Evolutionary conservation across 2,329 filamentous ascomycete species (phyloP).

Genomic region (Nigrograna mackinnonii): DNA sequence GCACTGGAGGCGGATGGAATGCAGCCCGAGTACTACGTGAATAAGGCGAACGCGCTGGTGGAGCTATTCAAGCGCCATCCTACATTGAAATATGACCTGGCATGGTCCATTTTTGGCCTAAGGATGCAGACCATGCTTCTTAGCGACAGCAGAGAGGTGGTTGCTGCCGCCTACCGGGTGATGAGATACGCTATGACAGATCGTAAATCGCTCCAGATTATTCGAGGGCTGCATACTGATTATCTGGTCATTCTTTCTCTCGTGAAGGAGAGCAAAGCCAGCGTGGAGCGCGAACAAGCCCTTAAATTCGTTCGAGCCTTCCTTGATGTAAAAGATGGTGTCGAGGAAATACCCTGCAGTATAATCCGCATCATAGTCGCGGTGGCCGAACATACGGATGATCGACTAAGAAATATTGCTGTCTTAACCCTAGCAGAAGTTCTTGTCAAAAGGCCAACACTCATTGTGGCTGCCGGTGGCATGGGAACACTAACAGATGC

Average conservation of each 20-base stretch:
- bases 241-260: slow-evolving; percentile 89
- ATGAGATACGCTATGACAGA: slow-evolving; percentile 95
- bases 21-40: slow-evolving; percentile 93
- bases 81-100: slow-evolving; percentile 92
- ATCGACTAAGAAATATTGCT: slow-evolving; percentile 86
- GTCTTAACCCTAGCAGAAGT: slow-evolving; percentile 93
- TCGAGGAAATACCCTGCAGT: slow-evolving; percentile 82
- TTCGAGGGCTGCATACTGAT: slow-evolving; percentile 86
- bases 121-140: slow-evolving; percentile 95
- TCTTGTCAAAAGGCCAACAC: slow-evolving; percentile 78
- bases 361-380: slow-evolving; percentile 89
- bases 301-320: slow-evolving; percentile 96
- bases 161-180: slow-evolving; percentile 91
- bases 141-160: slow-evolving; percentile 93
- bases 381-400: slow-evolving; percentile 83
- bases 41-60: slow-evolving; percentile 88
- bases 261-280: slow-evolving; percentile 95
- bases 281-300: slow-evolving; percentile 94
- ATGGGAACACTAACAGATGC: slow-evolving; percentile 88
- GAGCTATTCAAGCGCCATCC: slow-evolving; percentile 93
- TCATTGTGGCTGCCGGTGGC: slow-evolving; percentile 82
- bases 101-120: slow-evolving; percentile 92
- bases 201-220: slow-evolving; percentile 83
- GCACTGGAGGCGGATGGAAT: slow-evolving; percentile 86
- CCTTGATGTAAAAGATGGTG: slow-evolving; percentile 90